Evolutionary conservation across 306 rosid genomes (phyloP), one percentile per base, ranked within the genome.

Genomic region (Arachis hypogaea): DNA sequence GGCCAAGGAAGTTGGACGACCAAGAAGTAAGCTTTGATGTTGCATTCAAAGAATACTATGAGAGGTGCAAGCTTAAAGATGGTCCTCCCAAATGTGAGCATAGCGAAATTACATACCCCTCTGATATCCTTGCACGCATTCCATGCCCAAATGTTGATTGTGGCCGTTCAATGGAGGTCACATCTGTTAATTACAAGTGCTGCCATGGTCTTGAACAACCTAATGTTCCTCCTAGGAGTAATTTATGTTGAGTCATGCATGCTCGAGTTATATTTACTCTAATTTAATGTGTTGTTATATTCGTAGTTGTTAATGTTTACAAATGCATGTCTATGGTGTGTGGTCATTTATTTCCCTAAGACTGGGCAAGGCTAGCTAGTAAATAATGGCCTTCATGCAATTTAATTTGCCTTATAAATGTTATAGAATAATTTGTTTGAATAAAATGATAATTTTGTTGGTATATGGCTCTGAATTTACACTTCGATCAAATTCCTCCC

Each of bases 21-120:
- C 56, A 57, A 29, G 68, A 73, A 11, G 75, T 75, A 0, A 47
- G 83, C n/a, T 79, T 79, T 12, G 83, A 79, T 43, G 78, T 73
- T 0, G 73, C 83, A 0, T 67, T 79, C 43, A 68, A 55, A 4
- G 73, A 73, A 9, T 54, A 79, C 33, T 79, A 79, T 43, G 75
- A 79, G 30, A 7, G 6, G 2, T 29, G 57, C 14, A 55, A 41
- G 52, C 14, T n/a, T 22, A 76, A 57, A 9, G 44, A 47, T 4
- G 4, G 5, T 8, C 36, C 68, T 7, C 16, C 6, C 7, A 66
- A 59, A 58, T 76, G 80, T 57, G 80, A 68, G 2, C 62, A 66
- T 5, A 76, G 18, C 41, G 73, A 67, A 22, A 59, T 59, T 38
- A 36, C 74, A 8, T 76, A 66, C 44, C 80, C 80, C 4, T 2